Base-by-base conservation (phyloP, 1,284 basidiomycete species). In the Melampsora larici-populina region DNA sequence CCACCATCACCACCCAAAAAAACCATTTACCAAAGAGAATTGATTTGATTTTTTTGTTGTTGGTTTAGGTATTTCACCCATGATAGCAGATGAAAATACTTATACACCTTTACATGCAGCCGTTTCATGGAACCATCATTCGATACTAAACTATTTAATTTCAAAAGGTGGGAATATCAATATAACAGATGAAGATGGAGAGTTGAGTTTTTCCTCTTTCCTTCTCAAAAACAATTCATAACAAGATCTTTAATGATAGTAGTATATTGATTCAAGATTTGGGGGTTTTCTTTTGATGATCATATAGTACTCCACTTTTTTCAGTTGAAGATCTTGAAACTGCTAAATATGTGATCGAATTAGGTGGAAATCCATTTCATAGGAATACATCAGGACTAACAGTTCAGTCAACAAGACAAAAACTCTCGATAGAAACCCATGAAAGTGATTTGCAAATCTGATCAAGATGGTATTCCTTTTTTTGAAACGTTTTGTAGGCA, bases 81-180 rank as follows among this genome's bases (percentile, higher is more conserved):
- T 94, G 82, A 86, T 85, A 11, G 89, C 89, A 26, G 93, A 96
- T 82, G 83, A 85, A 8, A 88, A 90, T 84, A 90, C 91, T 26
- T 96, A 96, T 84, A 94, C 94, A 0, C 92, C 94, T 15, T 91
- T 97, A 89, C 94, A 97, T 84, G 94, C 94, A n/a, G 93, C 94
- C 8, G 93, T 93, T 0, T 96, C 93, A 0, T 97, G 95, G 83
- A 91, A 89, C 13, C 93, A 94, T 70, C 82, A 91, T 21, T 85
- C 90, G 55, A 84, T 95, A 63, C 86, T 97, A 29, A 87, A 89
- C 36, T 95, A 92, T 85, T 88, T 97, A 75, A 86, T 94, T 79
- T 87, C 88, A 18, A 87, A 87, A 81, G 93, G 93, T 26, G 94
- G 93, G 73, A 87, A 96, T 83, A 91, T 95, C 79, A 94, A 97